A percentile compares a stretch with the other conserved stretches of the same genome.
These are phyloP conservation scores for Luvunga scandens DNA, from an alignment of 345 rosid genomes.

Conservation along the genomic window DNA sequence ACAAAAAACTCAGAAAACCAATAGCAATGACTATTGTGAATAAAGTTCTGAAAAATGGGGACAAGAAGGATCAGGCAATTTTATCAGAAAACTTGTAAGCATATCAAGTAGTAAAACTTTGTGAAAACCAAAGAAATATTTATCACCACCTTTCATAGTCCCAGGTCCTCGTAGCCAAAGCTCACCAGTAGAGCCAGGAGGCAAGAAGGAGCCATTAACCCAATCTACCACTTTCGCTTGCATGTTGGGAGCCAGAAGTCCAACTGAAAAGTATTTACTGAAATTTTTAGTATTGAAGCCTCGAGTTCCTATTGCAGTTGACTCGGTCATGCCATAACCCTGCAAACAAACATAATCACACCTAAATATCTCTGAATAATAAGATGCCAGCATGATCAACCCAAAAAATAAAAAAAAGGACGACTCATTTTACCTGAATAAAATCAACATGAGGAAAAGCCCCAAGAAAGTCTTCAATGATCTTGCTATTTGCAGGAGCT, in stretches of 20 bases:
- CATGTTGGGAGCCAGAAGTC: constrained; percentile 78
- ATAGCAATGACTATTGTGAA: not conserved
- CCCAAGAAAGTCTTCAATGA: constrained; percentile 51
- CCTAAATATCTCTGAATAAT: not conserved
- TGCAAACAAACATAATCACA: constrained; percentile 20
- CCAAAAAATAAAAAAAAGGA: no score
- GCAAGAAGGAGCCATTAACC: constrained; percentile 55
- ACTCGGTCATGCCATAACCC: constrained; percentile 95
- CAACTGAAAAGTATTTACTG: constrained; percentile 56
- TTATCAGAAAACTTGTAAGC: not conserved
- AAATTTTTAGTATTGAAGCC: constrained; percentile 50
- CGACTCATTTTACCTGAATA: constrained; percentile 54
- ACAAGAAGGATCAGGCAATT: not conserved
- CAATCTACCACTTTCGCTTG: constrained; percentile 79
- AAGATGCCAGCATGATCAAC: not conserved
- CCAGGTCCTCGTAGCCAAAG: constrained; percentile 86
- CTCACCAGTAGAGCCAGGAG: constrained; percentile 74
- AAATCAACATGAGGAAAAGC: constrained; percentile 65
- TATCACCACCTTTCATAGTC: constrained; percentile 73
- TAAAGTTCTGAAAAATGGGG: not conserved
- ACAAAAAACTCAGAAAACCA: not conserved
- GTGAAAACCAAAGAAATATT: not conserved
- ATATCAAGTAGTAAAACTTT: not conserved
- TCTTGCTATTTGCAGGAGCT: constrained; percentile 52
- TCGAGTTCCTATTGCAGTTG: constrained; percentile 81